These are phyloP conservation scores for Diaporthe amygdali DNA, from an alignment of 2,329 filamentous ascomycete genomes.

Conservation along the genomic window DNA sequence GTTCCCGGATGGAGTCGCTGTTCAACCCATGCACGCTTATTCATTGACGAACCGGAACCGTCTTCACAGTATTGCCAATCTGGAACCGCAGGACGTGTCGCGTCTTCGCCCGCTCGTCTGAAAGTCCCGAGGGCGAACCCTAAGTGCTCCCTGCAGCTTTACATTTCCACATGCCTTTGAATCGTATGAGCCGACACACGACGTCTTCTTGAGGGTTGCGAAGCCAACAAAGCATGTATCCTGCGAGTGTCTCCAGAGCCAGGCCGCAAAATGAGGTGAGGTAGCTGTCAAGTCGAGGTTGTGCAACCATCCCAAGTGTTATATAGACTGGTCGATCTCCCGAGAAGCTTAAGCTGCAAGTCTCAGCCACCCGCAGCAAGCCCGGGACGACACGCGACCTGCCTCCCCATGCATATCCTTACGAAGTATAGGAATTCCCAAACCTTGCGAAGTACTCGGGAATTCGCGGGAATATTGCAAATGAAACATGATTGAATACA, in stretches of 20 bases:
- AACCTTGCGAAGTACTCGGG: no score
- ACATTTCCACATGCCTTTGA: background rate
- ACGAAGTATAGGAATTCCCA: no score
- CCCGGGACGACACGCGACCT: background rate
- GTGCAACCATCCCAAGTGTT: background rate
- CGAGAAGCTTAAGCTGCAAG: background rate
- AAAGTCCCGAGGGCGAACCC: background rate
- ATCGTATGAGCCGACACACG: background rate
- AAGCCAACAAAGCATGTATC: background rate
- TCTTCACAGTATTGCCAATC: background rate
- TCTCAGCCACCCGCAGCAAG: background rate
- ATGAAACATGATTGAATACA: no score
- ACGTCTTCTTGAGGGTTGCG: background rate
- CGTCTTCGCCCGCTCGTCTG: background rate
- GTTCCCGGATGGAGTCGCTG: background rate
- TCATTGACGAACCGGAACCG: background rate
- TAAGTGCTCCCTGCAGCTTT: background rate
- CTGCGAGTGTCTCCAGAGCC: background rate
- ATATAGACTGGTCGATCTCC: background rate
- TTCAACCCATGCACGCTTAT: background rate
- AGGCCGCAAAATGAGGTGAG: background rate
- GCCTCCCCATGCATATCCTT: no score
- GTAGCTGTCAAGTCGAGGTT: background rate
- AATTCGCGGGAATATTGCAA: no score
- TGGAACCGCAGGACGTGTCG: background rate